Base-by-base conservation (phyloP, 1,139 yeast species). In the Pichia sp. region DNA sequence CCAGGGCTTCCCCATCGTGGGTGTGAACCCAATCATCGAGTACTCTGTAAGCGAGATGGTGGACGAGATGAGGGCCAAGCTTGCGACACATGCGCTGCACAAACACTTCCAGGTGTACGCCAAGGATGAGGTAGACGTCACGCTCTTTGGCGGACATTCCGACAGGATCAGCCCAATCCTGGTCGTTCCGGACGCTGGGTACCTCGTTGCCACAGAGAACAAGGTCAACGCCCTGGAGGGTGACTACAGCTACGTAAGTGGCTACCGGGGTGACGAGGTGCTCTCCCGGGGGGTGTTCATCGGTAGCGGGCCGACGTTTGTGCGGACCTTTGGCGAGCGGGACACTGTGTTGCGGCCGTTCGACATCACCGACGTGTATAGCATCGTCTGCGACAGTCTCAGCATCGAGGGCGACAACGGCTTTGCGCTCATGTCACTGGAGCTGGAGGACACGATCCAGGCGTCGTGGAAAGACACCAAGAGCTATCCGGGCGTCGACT, bases 1-100 rank as follows among this genome's bases (percentile, higher is more conserved):
- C 45, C 93, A 86, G 65, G 96, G 95, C n/a, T 87, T 95, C 92
- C 96, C 96, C n/a, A 73, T 89, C 57, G 84, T 78, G 62, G 96
- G 95, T 0, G 71, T 89, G 49, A 76, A 95, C 47, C 93, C 95
- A 8, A 71, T 64, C 48, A 57, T 66, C 0, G 69, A 74, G 41
- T 63, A 59, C 49, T 60, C 72, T 0, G 68, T 74, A 2, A 72
- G 72, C 5, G 76, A 75, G 8, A 58, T 83, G 13, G 75, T 69
- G 61, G 58, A 66, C 1, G 73, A 74, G 15, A 61, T 75, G 48
- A 45, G 49, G n/a, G 47, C 47, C 1, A 71, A 69, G 8, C 62
- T 74, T 51, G 59, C 63, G 2, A 54, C 64, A n/a, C 70, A 68
- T 44, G 63, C 62, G 5, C 55, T 64, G 10, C 66, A 67, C 49